phyloP scores from a whole-genome alignment of 2,329 filamentous ascomycete genomes.

The Colletotrichum tamarilloi region DNA sequence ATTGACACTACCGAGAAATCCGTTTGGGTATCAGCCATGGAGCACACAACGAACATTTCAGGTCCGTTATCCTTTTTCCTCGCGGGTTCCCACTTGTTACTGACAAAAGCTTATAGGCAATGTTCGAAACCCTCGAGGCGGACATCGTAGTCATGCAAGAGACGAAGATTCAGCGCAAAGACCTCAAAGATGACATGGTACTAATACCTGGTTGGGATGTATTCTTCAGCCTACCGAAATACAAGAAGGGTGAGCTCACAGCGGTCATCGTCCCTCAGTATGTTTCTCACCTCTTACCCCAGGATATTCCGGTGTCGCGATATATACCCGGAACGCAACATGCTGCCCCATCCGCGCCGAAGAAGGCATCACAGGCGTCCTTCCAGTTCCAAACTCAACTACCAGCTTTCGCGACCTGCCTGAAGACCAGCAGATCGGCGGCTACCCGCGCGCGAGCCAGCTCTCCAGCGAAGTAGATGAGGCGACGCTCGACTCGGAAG shows the following conservation, averaged over 20 bases:
- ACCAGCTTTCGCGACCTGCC: slow-evolving; percentile 81
- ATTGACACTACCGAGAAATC: slow-evolving; percentile 66
- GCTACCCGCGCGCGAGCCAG: slow-evolving; percentile 81
- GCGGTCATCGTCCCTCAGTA: background rate
- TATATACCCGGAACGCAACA: slow-evolving; percentile 89
- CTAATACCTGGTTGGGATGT: slow-evolving; percentile 95
- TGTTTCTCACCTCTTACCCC: background rate
- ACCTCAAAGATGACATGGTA: slow-evolving; percentile 95
- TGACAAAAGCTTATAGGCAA: slow-evolving; percentile 64
- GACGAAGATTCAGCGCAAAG: slow-evolving; percentile 94
- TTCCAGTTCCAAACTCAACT: slow-evolving; percentile 78
- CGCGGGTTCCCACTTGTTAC: background rate
- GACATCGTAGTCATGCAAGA: slow-evolving; percentile 97
- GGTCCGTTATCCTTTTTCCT: slow-evolving; percentile 51
- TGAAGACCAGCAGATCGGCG: slow-evolving; percentile 81
- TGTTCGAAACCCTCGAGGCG: slow-evolving; percentile 93
- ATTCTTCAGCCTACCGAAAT: slow-evolving; percentile 90
- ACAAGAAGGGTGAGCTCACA: slow-evolving; percentile 81
- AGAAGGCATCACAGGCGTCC: slow-evolving; percentile 88
- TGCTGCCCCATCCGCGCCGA: slow-evolving; percentile 91
- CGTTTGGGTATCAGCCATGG: slow-evolving; percentile 89
- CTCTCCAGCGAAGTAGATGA: slow-evolving; percentile 74
- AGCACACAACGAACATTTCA: slow-evolving; percentile 76
- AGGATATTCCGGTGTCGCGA: slow-evolving; percentile 96
- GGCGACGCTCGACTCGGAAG: slow-evolving; percentile 84